Percentiles rank a stretch among this genome's conserved stretches.
Conservation (phyloP, 805 yeast species). For the Suhomyces xylopsoci region DNA sequence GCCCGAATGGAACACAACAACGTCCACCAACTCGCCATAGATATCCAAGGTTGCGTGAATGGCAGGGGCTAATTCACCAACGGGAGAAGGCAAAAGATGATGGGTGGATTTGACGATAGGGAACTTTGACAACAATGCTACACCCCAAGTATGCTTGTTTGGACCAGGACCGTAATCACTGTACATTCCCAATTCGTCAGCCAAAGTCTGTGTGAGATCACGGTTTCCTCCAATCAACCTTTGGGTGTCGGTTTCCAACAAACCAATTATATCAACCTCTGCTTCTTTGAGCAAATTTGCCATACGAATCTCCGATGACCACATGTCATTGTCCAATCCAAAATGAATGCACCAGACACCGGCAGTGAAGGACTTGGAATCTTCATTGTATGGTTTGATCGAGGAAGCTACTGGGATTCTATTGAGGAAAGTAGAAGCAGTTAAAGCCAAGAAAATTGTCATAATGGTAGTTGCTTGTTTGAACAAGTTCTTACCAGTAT, state of each 20-base stretch:
- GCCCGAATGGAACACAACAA: conserved; percentile 96
- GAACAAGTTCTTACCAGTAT: conserved; percentile 14
- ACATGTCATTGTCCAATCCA: conserved; percentile 95
- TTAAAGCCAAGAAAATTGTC: conserved; percentile 46
- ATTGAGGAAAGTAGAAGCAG: conserved; percentile 57
- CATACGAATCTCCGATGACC: conserved; percentile 95
- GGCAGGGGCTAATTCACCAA: conserved; percentile 97
- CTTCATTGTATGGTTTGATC: conserved; percentile 47
- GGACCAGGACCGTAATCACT: conserved; percentile 98
- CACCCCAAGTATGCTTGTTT: conserved; percentile 97
- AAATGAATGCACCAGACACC: conserved; percentile 99
- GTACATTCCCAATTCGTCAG: conserved; percentile 91
- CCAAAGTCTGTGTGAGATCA: conserved; percentile 85
- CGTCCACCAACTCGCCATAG: conserved; percentile 82
- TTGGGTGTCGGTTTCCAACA: conserved; percentile 91
- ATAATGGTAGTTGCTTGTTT: conserved; percentile 29
- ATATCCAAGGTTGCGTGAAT: conserved; percentile 93
- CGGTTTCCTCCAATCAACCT: conserved; percentile 93
- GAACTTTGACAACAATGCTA: conserved; percentile 86
- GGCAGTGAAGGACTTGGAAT: conserved; percentile 75
- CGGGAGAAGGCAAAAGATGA: conserved; percentile 92
- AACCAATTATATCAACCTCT: conserved; percentile 86
- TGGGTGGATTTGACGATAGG: conserved; percentile 90
- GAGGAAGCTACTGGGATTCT: conserved; percentile 58
- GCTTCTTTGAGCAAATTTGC: conserved; percentile 76